Evolutionary conservation across 1,284 basidiomycete species (phyloP).

Genomic region (Ceratobasidium sp.): DNA sequence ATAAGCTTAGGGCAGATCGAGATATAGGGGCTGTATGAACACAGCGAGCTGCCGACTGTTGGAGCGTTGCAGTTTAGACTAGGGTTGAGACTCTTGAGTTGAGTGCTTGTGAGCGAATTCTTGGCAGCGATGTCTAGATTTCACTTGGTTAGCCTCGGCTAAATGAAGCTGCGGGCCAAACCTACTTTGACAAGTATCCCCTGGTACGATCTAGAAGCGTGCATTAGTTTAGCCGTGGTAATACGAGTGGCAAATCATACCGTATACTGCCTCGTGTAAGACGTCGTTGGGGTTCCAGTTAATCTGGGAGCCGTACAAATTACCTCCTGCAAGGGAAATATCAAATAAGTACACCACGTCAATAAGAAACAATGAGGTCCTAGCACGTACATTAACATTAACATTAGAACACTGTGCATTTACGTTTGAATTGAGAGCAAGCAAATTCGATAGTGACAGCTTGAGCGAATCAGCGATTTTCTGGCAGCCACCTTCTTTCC

Average conservation of each 20-base stretch:
- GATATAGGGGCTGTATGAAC: background rate
- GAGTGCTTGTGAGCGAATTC: background rate
- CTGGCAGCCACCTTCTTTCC: constrained; percentile 4
- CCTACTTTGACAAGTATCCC: too few relatives aligned
- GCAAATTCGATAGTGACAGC: background rate
- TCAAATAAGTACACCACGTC: too few relatives aligned
- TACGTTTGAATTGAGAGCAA: constrained; percentile 8
- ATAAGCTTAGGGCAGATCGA: constrained; percentile 7
- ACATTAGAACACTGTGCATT: too few relatives aligned
- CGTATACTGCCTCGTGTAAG: background rate
- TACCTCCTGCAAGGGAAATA: background rate
- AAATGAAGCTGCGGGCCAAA: too few relatives aligned
- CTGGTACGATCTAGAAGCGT: too few relatives aligned
- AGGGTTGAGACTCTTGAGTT: background rate
- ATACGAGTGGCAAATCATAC: background rate
- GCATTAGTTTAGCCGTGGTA: too few relatives aligned
- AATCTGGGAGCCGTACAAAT: background rate
- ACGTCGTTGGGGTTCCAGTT: background rate
- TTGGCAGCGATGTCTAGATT: background rate
- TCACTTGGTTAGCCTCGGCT: too few relatives aligned
- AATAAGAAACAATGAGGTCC: too few relatives aligned
- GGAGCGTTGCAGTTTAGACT: background rate
- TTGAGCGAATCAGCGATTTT: constrained; percentile 1
- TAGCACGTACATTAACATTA: background rate
- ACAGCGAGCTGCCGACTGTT: background rate